phyloP scores from a whole-genome alignment of 441 rosid species.

The Pelargonium myrrhifolium region DNA sequence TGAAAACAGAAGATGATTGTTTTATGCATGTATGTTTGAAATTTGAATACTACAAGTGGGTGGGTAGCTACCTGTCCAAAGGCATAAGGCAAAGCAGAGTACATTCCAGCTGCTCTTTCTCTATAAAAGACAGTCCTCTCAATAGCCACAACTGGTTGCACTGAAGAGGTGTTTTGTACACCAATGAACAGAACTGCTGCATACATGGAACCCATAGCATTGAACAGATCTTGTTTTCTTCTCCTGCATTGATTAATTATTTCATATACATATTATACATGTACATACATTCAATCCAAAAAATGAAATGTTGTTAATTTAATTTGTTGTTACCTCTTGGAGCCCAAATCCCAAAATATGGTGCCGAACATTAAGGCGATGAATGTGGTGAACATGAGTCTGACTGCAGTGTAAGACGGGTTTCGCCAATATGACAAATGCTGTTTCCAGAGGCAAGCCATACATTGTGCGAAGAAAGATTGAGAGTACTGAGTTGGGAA shows the following conservation, averaged over 20 bases:
- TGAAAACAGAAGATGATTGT: too few species aligned
- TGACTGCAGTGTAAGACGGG: constrained; percentile 67
- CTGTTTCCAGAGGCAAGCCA: constrained; percentile 84
- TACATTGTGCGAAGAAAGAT: constrained; percentile 49
- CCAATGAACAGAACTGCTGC: constrained; percentile 60
- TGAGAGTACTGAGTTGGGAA: constrained; percentile 56
- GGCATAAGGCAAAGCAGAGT: constrained; percentile 72
- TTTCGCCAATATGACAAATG: constrained; percentile 78
- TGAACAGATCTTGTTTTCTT: constrained; percentile 44
- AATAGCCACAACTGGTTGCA: constrained; percentile 53
- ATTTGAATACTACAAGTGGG: too few species aligned
- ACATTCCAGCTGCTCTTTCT: constrained; percentile 81
- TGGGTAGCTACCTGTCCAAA: constrained; percentile 66
- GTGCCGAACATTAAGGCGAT: constrained; percentile 67
- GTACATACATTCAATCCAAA: too few species aligned
- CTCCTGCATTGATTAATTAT: too few species aligned
- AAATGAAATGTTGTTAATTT: too few species aligned
- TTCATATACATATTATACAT: too few species aligned
- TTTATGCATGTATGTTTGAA: too few species aligned
- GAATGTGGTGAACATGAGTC: constrained; percentile 52
- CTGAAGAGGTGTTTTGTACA: constrained; percentile 46
- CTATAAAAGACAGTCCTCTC: constrained; percentile 64
- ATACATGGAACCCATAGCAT: constrained; percentile 69
- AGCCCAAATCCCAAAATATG: constrained; percentile 70
- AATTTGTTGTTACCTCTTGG: constrained; percentile 37